These are phyloP conservation scores for Hansenula lynferdii DNA, from an alignment of 1,139 yeast genomes.

Conservation along the genomic window DNA sequence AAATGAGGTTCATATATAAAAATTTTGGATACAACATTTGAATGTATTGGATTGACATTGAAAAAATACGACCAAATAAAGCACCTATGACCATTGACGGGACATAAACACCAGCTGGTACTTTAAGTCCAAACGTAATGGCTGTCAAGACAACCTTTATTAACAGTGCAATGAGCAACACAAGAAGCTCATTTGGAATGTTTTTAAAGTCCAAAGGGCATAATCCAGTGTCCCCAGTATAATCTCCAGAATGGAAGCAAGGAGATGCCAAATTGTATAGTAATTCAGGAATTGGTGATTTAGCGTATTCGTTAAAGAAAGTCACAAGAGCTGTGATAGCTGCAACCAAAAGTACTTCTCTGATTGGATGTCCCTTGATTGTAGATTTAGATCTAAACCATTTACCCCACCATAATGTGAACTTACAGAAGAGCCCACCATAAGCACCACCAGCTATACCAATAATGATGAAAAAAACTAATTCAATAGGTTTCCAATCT, in stretches of 20 bases:
- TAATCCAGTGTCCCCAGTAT: constrained; percentile 28
- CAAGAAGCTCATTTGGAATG: constrained; percentile 31
- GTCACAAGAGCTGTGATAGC: constrained; percentile 44
- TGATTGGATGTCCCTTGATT: constrained; percentile 37
- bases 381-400: constrained; percentile 32
- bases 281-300: constrained; percentile 49
- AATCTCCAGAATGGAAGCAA: constrained; percentile 28
- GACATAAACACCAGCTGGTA: constrained; percentile 60
- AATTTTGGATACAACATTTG: constrained; percentile 25
- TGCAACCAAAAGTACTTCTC: constrained; percentile 47
- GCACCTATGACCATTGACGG: constrained; percentile 67
- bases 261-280: constrained; percentile 50
- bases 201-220: constrained; percentile 36
- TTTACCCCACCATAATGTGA: constrained; percentile 45
- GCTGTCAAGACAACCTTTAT: constrained; percentile 45
- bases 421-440: constrained; percentile 51
- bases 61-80: constrained; percentile 50
- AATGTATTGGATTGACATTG: constrained; percentile 41
- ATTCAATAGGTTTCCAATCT: constrained; percentile 51
- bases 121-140: constrained; percentile 52
- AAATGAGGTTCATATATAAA: constrained; percentile 14
- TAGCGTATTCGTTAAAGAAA: constrained; percentile 49
- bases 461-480: constrained; percentile 41
- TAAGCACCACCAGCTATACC: constrained; percentile 56
- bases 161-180: constrained; percentile 39